Base-by-base conservation (phyloP, 108 stramenopile species). In the Discostella pseudostelligera region DNA sequence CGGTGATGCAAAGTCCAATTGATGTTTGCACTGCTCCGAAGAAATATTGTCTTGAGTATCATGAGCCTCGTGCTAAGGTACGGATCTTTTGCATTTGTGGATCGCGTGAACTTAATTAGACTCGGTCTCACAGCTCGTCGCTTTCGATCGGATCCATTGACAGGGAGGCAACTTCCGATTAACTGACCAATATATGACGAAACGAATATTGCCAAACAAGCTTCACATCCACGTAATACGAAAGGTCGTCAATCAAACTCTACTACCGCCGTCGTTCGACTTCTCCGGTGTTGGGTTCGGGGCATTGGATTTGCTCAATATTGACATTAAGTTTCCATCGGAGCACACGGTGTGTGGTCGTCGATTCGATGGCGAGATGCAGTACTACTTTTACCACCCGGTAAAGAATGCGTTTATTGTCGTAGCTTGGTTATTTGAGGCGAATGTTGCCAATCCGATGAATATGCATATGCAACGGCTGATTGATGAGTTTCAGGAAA, bases 291-390 rank as follows among this genome's bases (percentile, higher is more conserved):
- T 44, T 8, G 59, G 60, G 64, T 71, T 50, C 65, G 76, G 35
- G 83, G 81, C 79, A 64, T 66, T 62, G 73, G 85, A 53, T 76
- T 67, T 80, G 70, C 80, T 32, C 75, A 84, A 91, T 66, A 69
- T 86, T 24, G 90, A 91, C 78, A 84, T 91, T 61, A 91, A 91
- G 60, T 67, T 91, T 36, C 87, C 87, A 32, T 59, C 82, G 0
- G 90, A 91, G 62, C 90, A 91, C 46, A 65, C 64, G 20, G 76
- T 91, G 10, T 67, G 79, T 53, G 87, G 87, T 1, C 69, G 83
- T 56, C 13, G 22, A 9, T 91, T 72, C 73, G 85, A 86, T 69
- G 90, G 73, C 6, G 90, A 91, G 58, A 84, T 86, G 80, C 90
- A 91, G 56, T 79, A 87, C n/a, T 84, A 76, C 54, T 84, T 84